Evolutionary conservation across 208 protist species (phyloP), one percentile per base, ranked within the genome.

Genomic region (Trypanosoma lewisi): DNA sequence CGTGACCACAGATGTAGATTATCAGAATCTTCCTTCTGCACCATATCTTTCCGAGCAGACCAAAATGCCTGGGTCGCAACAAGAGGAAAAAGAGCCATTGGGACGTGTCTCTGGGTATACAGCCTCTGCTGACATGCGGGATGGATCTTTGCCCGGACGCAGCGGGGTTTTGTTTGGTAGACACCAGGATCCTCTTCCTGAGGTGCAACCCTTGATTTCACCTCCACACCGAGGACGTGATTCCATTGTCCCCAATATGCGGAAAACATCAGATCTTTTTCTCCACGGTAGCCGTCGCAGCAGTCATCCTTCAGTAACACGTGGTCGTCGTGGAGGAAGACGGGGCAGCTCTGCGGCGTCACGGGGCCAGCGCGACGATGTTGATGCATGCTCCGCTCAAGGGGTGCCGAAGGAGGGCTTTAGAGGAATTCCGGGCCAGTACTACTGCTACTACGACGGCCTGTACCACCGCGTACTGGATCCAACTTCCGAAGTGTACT

Each of bases 381-480:
- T 47, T 30, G 19, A 16, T 37, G 19, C 9, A 9, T 2, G 52
- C n/a, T n/a, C n/a, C n/a, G n/a, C 2, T 16, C 6, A 34, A 14
- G 58, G 41, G 30, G 14, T n/a, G 9, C 36, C 17, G 21, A 34
- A 39, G 25, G 44, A 65, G 28, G 23, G 8, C 4, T 66, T 70
- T 54, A 61, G 23, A 48, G 66, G 66, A 5, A 37, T 54, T 36
- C 73, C 73, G 7, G 73, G 73, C 4, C 61, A 59, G 33, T 71
- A 56, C 30, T 80, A 80, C 64, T 34, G 25, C n/a, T 72, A 74
- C 45, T 31, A 65, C 33, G 53, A 51, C 28, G 69, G 53, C 19
- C 19, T 36, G n/a, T 80, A 76, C 31, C 57, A 73, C 21, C 75
- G 57, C 31, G 64, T 80, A 37, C 16, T 9, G 33, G 69, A 80